Evolutionary conservation across 139 green algal species (phyloP).

Genomic region (Mychonastes homosphaera): DNA sequence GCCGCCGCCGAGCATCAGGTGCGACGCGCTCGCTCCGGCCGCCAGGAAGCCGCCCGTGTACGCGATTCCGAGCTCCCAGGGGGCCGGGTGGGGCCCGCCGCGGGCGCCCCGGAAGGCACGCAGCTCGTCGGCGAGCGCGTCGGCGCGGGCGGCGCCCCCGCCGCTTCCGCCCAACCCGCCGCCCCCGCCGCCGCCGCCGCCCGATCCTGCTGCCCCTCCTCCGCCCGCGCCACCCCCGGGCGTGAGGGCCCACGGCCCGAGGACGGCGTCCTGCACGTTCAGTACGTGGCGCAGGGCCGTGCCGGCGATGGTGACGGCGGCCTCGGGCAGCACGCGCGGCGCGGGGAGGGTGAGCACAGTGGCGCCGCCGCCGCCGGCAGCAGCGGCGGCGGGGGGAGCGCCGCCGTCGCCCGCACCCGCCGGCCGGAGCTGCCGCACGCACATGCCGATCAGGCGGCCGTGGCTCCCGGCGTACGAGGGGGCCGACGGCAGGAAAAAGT

Average conservation of each 20-base stretch:
- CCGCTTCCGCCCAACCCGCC: too few species aligned
- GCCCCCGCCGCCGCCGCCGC: too few species aligned
- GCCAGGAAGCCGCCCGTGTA: conserved; percentile 11
- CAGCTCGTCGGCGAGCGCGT: conserved; percentile 56
- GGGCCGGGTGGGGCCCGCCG: conserved; percentile 37
- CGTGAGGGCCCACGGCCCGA: conserved; percentile 58
- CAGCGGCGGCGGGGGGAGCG: not conserved
- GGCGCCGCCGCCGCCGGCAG: not conserved
- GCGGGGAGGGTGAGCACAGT: not conserved
- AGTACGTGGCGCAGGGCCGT: conserved; percentile 34
- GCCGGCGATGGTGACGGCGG: conserved; percentile 17
- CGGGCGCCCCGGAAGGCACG: conserved; percentile 40
- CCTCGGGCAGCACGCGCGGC: conserved; percentile 9
- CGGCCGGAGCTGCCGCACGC: conserved; percentile 31
- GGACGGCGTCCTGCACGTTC: conserved; percentile 39
- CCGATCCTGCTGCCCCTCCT: too few species aligned
- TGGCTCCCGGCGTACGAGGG: conserved; percentile 33
- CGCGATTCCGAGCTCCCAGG: conserved; percentile 46
- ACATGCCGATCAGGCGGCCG: conserved; percentile 42
- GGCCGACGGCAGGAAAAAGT: conserved; percentile 36
- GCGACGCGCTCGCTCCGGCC: not conserved
- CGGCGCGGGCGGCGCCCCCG: too few species aligned
- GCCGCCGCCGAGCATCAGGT: not conserved
- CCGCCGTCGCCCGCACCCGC: not conserved
- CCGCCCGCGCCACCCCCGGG: too few species aligned